Base-by-base conservation (phyloP, 176 grass and related monocot genomes). In the Themeda triandra region DNA sequence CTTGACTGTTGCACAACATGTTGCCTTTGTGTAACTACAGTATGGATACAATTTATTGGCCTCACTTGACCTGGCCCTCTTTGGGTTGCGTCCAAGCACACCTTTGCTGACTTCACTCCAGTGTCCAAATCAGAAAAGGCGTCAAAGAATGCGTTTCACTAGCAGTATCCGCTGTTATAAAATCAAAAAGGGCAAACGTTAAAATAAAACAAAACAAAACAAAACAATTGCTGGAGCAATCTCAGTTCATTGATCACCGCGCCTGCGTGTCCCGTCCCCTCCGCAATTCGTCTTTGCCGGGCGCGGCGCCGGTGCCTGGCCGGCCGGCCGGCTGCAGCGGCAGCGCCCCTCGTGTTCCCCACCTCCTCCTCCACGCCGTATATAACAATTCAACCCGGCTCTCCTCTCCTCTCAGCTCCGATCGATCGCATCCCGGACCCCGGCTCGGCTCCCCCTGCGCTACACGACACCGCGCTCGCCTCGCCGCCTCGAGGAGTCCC, bases 321-420 rank as follows among this genome's bases (percentile, higher is more conserved):
- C 35, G 19, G 60, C 25, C 60, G 11, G 60, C 60, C 10, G 1
- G 4, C 62, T 14, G 62, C 62, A 28, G 12, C 59, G n/a, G 59
- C 59, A 29, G 23, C 54, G 23, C 58, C 15, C 45, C 45, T 6
- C 45, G 13, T 4, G 14, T 1, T 0, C 17, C 46, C 17, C 48
- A 49, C 8, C n/a, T 39, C 17, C 6, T n/a, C 63, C 18, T 6
- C 29, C 28, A 15, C 62, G 64, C 33, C 44, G n/a, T 70, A 70
- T 81, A 81, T 58, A 81, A 81, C 32, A 81, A 56, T 81, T 70
- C 79, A 81, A 51, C 53, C 46, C 18, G 13, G 4, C 79, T 23
- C 77, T 3, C 7, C 23, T 31, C 71, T 29, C 71, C 71, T 15
- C n/a, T n/a, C 42, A 32, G 28, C 8, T 5, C 59, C 59, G 23